Evolutionary conservation across 139 green algal genomes (phyloP).

Genomic region (Gonium pectorale): DNA sequence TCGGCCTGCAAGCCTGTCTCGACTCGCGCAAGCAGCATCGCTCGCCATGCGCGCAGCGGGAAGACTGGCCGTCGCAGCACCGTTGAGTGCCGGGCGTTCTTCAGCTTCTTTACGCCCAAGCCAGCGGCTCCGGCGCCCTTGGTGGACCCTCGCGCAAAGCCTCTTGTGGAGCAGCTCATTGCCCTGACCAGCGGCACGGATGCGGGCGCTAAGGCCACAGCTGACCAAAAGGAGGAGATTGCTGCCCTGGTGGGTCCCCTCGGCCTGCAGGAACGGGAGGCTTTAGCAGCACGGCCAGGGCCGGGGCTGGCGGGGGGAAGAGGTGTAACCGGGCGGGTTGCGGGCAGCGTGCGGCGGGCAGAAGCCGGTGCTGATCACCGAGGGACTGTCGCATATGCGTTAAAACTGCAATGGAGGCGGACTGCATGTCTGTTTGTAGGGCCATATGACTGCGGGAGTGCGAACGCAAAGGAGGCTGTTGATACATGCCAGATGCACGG

Average conservation of each 20-base stretch:
- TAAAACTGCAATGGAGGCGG: too few species aligned
- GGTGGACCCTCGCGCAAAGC: slow-evolving; percentile 34
- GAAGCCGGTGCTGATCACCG: too few species aligned
- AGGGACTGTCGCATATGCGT: too few species aligned
- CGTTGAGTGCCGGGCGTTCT: slow-evolving; percentile 43
- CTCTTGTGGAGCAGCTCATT: slow-evolving; percentile 53
- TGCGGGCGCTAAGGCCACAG: slow-evolving; percentile 23
- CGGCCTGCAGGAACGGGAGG: too few species aligned
- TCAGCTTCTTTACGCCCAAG: slow-evolving; percentile 59
- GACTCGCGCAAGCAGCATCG: neutral
- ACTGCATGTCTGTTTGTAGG: too few species aligned
- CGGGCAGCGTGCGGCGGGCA: too few species aligned
- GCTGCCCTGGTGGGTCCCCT: slow-evolving; percentile 46
- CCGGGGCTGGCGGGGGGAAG: too few species aligned
- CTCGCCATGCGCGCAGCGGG: neutral
- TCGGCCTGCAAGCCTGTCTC: neutral
- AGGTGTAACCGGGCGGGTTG: too few species aligned
- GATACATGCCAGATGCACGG: too few species aligned
- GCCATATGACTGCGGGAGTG: too few species aligned
- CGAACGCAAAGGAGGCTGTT: too few species aligned
- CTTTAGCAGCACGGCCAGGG: too few species aligned
- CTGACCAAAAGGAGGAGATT: slow-evolving; percentile 42
- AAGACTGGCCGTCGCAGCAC: neutral
- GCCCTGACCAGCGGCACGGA: slow-evolving; percentile 34
- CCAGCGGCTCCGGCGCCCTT: slow-evolving; percentile 13